Evolutionary conservation across 2,329 filamentous ascomycete species (phyloP).

Genomic region (Aspergillus awamori): DNA sequence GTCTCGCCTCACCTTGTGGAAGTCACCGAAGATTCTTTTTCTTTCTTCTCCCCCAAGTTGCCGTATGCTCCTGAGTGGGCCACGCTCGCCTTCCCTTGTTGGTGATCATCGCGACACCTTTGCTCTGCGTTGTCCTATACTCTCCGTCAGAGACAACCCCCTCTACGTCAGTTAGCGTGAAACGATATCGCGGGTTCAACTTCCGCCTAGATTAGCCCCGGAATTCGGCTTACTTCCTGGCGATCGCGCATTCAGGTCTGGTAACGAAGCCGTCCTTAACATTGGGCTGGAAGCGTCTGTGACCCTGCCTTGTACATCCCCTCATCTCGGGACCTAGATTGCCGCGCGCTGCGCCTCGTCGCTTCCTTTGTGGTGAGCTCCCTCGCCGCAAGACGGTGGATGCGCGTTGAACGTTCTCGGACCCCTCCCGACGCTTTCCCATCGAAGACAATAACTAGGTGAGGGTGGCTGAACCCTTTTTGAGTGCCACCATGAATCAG

Average conservation of each 20-base stretch:
- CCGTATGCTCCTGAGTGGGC: constrained; percentile 20
- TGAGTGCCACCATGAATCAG: constrained; percentile 54
- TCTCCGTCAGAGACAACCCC: constrained; percentile 6
- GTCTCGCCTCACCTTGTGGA: constrained; percentile 9
- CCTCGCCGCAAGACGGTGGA: constrained; percentile 34
- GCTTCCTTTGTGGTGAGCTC: constrained; percentile 27
- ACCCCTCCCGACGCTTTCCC: constrained; percentile 27
- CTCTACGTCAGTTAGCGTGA: constrained; percentile 9
- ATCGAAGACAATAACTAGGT: constrained; percentile 32
- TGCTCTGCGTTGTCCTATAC: constrained; percentile 12
- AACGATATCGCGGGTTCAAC: constrained; percentile 8
- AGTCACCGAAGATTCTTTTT: constrained; percentile 18
- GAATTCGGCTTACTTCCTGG: background rate
- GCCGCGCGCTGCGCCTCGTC: constrained; percentile 30
- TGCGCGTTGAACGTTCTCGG: constrained; percentile 31
- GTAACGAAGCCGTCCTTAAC: background rate
- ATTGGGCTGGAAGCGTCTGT: constrained; percentile 15
- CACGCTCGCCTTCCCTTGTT: constrained; percentile 16
- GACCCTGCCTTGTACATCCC: constrained; percentile 19
- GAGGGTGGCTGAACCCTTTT: constrained; percentile 39
- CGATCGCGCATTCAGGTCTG: constrained; percentile 16
- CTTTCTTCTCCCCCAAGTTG: constrained; percentile 8
- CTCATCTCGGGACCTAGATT: constrained; percentile 21
- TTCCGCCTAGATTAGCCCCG: background rate
- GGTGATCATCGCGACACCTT: constrained; percentile 11